A percentile compares a stretch with the other conserved stretches of the same genome.
These are phyloP conservation scores for Beauveria rudraprayagi DNA, from an alignment of 2,329 filamentous ascomycete genomes.

Conservation along the genomic window DNA sequence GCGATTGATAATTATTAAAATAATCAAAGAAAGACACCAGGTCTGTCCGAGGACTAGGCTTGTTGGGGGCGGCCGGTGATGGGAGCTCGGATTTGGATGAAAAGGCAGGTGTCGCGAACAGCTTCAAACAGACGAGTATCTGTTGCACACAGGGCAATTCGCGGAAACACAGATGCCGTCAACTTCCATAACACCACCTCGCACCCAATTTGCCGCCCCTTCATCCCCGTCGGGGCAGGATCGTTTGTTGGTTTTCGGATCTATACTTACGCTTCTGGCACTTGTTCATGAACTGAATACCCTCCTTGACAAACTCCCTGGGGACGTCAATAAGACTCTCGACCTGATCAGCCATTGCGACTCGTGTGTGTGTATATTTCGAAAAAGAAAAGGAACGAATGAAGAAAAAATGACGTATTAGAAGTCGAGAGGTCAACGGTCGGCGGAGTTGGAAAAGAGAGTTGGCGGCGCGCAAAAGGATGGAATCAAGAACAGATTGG, in stretches of 20 bases:
- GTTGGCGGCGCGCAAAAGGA: neutral
- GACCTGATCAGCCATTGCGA: constrained; percentile 23
- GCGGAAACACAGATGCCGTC: neutral
- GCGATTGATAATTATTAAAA: neutral
- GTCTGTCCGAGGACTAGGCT: neutral
- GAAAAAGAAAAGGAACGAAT: neutral
- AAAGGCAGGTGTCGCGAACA: neutral
- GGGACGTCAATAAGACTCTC: constrained; percentile 64
- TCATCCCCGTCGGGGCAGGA: neutral
- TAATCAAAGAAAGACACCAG: neutral
- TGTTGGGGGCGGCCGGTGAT: neutral
- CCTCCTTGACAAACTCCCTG: constrained; percentile 42
- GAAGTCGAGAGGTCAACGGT: neutral
- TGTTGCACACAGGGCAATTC: no score
- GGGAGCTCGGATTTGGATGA: neutral
- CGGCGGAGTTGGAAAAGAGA: neutral
- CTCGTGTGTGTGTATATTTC: neutral
- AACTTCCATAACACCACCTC: neutral
- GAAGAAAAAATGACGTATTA: no score
- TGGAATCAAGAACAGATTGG: constrained; percentile 8
- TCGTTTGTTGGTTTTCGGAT: neutral
- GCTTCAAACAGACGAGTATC: neutral
- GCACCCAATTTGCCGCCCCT: neutral
- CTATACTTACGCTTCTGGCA: constrained; percentile 52
- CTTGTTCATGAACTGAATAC: constrained; percentile 50